Base-by-base conservation (phyloP, 169 alveolate genomes). In the Cardiosporidium cionae region DNA sequence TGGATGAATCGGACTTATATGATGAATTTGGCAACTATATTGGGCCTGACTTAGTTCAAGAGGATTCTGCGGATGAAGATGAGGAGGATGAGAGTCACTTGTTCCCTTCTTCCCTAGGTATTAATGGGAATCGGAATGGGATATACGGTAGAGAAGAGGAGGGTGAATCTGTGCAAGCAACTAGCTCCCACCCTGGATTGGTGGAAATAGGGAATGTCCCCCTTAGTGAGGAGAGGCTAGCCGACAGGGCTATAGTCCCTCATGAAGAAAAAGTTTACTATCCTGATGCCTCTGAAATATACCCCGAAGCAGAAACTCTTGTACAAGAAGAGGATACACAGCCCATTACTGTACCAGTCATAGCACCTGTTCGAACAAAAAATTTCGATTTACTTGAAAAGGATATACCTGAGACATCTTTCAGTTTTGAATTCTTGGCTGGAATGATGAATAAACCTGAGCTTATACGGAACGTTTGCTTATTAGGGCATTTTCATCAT, bases 11-110 rank as follows among this genome's bases (percentile, higher is more conserved):
- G 75, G 76, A 71, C 33, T 72, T 95, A 78, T 97, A 96, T 84
- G 99, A 98, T 72, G 99, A 97, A 86, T 98, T 98, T 72, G 99
- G 99, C 27, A 98, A 98, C 87, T 96, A 97, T 80, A 94, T 96
- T 36, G 99, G 99, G 29, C 95, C 94, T 62, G 96, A 88, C 65
- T 81, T 89, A 31, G 96, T 86, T 33, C 90, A 88, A 31, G 86
- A 80, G 23, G 85, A 65, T 29, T 32, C 32, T 4, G 90, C 75
- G 23, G 94, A 87, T 9, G 93, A 84, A 31, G 94, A 82, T 32
- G 79, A 86, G 31, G 89, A 84, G 22, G 88, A 83, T 32, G 90
- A 81, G n/a, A n/a, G n/a, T n/a, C n/a, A n/a, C n/a, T n/a, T n/a
- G n/a, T n/a, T n/a, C n/a, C n/a, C n/a, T n/a, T n/a, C n/a, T n/a